phyloP scores from a whole-genome alignment of 192 early-diverging fungal genomes.

The Coemansia javaensis region DNA sequence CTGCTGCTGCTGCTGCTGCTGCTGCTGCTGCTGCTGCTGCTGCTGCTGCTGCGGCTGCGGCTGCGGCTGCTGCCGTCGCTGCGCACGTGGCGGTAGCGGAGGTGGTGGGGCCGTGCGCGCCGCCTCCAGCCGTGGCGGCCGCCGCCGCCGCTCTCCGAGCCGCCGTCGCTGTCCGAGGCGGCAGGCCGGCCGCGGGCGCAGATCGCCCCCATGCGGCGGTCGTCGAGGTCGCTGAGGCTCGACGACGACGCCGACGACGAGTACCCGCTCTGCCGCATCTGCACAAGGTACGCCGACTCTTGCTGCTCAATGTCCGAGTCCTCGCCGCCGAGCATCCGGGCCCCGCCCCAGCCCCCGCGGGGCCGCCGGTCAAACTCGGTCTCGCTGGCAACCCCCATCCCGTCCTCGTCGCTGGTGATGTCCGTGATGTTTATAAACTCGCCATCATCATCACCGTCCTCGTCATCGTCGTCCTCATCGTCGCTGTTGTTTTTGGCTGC shows the following conservation, averaged over 20 bases:
- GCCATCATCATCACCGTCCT: slow-evolving; percentile 22
- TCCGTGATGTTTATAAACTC: slow-evolving; percentile 51
- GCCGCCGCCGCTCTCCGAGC: slow-evolving; percentile 22
- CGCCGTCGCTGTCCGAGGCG: too few relatives aligned
- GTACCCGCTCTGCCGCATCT: slow-evolving; percentile 15
- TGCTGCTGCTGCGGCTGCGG: background rate
- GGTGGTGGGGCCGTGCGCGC: too few relatives aligned
- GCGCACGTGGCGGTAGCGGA: too few relatives aligned
- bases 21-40: background rate
- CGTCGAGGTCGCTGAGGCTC: slow-evolving; percentile 45
- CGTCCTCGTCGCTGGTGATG: slow-evolving; percentile 34
- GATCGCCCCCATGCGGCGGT: slow-evolving; percentile 18
- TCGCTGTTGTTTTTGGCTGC: background rate
- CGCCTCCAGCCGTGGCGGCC: background rate
- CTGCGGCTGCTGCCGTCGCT: background rate
- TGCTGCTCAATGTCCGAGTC: slow-evolving; percentile 34
- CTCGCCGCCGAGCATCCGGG: slow-evolving; percentile 17
- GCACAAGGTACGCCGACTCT: slow-evolving; percentile 30
- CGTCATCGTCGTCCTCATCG: slow-evolving; percentile 2
- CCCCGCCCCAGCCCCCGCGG: slow-evolving; percentile 18
- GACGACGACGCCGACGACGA: slow-evolving; percentile 44
- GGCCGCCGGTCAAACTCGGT: slow-evolving; percentile 39
- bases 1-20: background rate
- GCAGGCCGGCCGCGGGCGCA: slow-evolving; percentile 3
- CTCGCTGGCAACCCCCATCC: slow-evolving; percentile 23